These are phyloP conservation scores for Lagenidium sp. DNA, from an alignment of 352 stramenopile genomes.

Conservation along the genomic window DNA sequence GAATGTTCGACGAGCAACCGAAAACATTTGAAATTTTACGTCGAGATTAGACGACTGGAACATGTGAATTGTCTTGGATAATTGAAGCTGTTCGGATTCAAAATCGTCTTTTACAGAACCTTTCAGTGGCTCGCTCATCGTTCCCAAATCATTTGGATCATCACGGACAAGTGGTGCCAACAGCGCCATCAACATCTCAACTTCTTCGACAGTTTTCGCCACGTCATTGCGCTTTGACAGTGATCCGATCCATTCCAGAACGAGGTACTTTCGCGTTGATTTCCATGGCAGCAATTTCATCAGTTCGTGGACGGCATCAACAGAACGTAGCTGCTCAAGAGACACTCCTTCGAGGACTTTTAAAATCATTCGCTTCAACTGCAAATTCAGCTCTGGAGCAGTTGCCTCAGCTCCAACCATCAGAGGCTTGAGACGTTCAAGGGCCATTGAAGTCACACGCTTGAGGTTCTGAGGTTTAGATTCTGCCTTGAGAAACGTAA, in stretches of 20 bases:
- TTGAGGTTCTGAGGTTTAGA: too few relatives aligned
- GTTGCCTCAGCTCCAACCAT: too few relatives aligned
- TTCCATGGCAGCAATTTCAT: slow-evolving; percentile 39
- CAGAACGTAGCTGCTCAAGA: slow-evolving; percentile 24
- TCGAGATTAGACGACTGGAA: slow-evolving; percentile 74
- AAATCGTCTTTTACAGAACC: slow-evolving; percentile 37
- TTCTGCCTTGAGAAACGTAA: too few relatives aligned
- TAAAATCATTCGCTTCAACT: slow-evolving; percentile 12
- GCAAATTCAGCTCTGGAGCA: too few relatives aligned
- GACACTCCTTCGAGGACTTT: slow-evolving; percentile 15
- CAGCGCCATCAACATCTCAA: slow-evolving; percentile 55
- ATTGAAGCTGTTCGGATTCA: slow-evolving; percentile 82
- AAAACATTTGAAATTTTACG: slow-evolving; percentile 46
- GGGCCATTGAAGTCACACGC: too few relatives aligned
- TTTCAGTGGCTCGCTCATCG: slow-evolving; percentile 12
- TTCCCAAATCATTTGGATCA: slow-evolving; percentile 29
- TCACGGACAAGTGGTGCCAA: slow-evolving; percentile 89
- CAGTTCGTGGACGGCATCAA: slow-evolving; percentile 27
- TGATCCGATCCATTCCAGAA: slow-evolving; percentile 33
- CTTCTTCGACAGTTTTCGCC: slow-evolving; percentile 19
- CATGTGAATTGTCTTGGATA: slow-evolving; percentile 93
- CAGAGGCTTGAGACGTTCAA: too few relatives aligned
- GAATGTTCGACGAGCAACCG: slow-evolving; percentile 59
- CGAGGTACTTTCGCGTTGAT: slow-evolving; percentile 40
- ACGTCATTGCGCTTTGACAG: slow-evolving; percentile 30